Conservation (phyloP, 140 eudicot genomes). For the Erigeron philadelphicus region DNA sequence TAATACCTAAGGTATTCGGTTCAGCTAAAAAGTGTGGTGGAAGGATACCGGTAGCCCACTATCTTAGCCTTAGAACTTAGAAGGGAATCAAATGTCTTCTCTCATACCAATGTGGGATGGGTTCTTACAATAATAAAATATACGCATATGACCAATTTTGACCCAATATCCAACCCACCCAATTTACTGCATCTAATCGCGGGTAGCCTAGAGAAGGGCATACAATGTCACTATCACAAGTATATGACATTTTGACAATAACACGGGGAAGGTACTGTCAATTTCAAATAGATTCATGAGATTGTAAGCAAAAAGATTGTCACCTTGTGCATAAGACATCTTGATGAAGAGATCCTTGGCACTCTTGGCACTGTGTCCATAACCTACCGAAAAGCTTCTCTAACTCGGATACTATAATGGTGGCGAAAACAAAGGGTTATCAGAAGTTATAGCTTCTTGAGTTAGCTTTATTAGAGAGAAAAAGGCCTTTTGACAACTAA, state of each 20-base stretch:
- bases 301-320: background rate
- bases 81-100: no score
- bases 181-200: background rate
- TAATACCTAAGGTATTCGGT: no score
- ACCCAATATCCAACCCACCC: background rate
- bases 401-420: constrained; percentile 68
- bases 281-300: background rate
- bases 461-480: background rate
- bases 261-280: no score
- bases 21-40: no score
- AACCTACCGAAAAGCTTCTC: constrained; percentile 90
- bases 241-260: no score
- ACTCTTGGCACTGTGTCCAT: constrained; percentile 99
- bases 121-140: no score
- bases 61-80: no score
- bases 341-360: constrained; percentile 99
- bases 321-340: constrained; percentile 98
- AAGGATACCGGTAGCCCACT: no score
- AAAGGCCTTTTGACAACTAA: background rate
- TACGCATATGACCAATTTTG: background rate
- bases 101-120: no score
- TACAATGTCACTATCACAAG: no score
- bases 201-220: background rate
- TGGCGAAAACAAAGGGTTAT: background rate
- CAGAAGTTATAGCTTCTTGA: background rate